Evolutionary conservation across 108 stramenopile species (phyloP), one percentile per base, ranked within the genome.

Genomic region (Cyclotella atomus): DNA sequence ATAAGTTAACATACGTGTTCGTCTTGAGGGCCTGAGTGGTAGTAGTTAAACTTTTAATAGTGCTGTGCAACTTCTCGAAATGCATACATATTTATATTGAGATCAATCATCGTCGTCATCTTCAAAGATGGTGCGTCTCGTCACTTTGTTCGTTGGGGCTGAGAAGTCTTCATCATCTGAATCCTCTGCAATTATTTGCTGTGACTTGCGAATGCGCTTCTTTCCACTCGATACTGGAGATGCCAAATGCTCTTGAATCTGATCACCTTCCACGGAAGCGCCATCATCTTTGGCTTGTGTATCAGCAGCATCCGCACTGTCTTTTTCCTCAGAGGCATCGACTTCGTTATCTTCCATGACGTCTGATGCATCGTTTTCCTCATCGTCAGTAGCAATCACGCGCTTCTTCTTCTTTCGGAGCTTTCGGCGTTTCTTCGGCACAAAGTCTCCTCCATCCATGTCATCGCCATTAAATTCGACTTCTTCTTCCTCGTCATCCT

Each of bases 381-480:
- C 47, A 50, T 24, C 0, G 47, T 49, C n/a, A 49, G 47, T 4
- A 19, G 47, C 47, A 6, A 21, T 56, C 54, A 36, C 2, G 38
- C 38, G 19, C 19, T 23, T 12, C 6, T 62, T 25, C 19, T 27
- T 59, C 45, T 59, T 68, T 9, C 43, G 65, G 54, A 41, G 64
- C 43, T 59, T 66, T 17, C 41, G 34, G n/a, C 70, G 38, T 28
- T 41, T 46, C 65, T 66, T 55, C 36, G 41, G 10, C 17, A 44
- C 38, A 59, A 63, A 32, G 23, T 46, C 65, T 33, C 47, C 59
- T 2, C 27, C 52, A 14, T 74, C 74, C 55, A 68, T 65, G 27
- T 71, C 41, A 47, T 87, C 70, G 30, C 59, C 86, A 65, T 83
- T 76, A 60, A 88, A 88, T 75, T 88, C 87, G 15, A 79, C 27